phyloP scores from a whole-genome alignment of 192 early-diverging fungal species.

The Tieghemiomyces parasiticus region DNA sequence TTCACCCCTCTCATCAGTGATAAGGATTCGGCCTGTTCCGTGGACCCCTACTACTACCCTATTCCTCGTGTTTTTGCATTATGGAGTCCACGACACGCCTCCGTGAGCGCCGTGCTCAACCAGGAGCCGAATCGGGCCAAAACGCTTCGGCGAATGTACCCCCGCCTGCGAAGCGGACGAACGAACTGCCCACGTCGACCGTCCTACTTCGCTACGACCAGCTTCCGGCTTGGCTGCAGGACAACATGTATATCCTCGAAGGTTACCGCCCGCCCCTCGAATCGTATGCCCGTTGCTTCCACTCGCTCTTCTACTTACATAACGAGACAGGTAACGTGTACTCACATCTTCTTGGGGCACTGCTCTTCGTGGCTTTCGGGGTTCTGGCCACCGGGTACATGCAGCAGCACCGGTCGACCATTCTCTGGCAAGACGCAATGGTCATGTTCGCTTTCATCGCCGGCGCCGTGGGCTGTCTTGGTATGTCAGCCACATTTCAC shows the following conservation, averaged over 20 bases:
- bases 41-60: background rate
- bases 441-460: slow-evolving; percentile 62
- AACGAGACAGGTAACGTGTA: slow-evolving; percentile 93
- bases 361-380: slow-evolving; percentile 36
- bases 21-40: background rate
- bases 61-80: background rate
- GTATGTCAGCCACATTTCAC: slow-evolving; percentile 66
- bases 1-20: too few species aligned
- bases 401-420: slow-evolving; percentile 23
- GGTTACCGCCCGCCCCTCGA: slow-evolving; percentile 69
- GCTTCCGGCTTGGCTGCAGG: slow-evolving; percentile 64
- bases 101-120: background rate
- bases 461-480: slow-evolving; percentile 64
- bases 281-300: slow-evolving; percentile 59
- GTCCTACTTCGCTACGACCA: slow-evolving; percentile 26
- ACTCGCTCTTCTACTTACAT: slow-evolving; percentile 67
- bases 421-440: slow-evolving; percentile 42
- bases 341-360: slow-evolving; percentile 63
- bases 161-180: background rate
- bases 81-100: background rate
- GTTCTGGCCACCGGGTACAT: slow-evolving; percentile 28
- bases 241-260: slow-evolving; percentile 61
- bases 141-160: background rate
- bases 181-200: background rate
- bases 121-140: background rate